Conservation (phyloP, 2,329 filamentous ascomycete species). For the Trichoderma arundinaceum region DNA sequence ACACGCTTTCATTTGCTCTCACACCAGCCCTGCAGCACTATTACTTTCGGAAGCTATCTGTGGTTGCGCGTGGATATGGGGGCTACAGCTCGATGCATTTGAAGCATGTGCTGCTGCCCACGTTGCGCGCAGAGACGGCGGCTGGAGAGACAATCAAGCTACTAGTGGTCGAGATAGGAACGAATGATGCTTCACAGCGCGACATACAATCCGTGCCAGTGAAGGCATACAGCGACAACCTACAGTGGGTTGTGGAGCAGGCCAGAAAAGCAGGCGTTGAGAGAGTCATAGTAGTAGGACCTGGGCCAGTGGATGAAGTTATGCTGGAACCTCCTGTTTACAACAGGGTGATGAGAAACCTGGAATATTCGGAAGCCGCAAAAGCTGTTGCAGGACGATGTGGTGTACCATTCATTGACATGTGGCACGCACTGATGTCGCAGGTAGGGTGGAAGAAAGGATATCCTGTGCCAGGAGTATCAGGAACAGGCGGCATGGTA, state of each 20-base stretch:
- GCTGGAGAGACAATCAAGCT: slow-evolving; percentile 23
- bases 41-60: slow-evolving; percentile 20
- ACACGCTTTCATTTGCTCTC: slow-evolving; percentile 13
- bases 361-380: slow-evolving; percentile 6
- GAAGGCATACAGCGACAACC: slow-evolving; percentile 5
- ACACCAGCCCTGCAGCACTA: slow-evolving; percentile 19
- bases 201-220: slow-evolving; percentile 21
- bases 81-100: slow-evolving; percentile 21
- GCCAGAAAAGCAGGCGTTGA: slow-evolving; percentile 10
- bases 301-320: slow-evolving; percentile 14
- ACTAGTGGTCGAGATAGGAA: slow-evolving; percentile 18
- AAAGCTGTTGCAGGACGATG: slow-evolving; percentile 1
- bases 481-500: background rate
- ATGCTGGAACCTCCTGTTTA: slow-evolving; percentile 15
- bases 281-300: slow-evolving; percentile 20
- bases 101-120: slow-evolving; percentile 22
- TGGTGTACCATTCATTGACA: slow-evolving; percentile 18
- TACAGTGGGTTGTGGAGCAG: slow-evolving; percentile 19
- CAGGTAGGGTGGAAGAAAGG: slow-evolving; percentile 18
- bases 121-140: slow-evolving; percentile 13
- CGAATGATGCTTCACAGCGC: slow-evolving; percentile 8
- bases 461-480: slow-evolving; percentile 1
- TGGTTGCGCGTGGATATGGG: slow-evolving; percentile 21
- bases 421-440: slow-evolving; percentile 9
- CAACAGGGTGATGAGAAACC: slow-evolving; percentile 14